Evolutionary conservation across 2,329 filamentous ascomycete species (phyloP).

Genomic region (Colletotrichum scovillei): DNA sequence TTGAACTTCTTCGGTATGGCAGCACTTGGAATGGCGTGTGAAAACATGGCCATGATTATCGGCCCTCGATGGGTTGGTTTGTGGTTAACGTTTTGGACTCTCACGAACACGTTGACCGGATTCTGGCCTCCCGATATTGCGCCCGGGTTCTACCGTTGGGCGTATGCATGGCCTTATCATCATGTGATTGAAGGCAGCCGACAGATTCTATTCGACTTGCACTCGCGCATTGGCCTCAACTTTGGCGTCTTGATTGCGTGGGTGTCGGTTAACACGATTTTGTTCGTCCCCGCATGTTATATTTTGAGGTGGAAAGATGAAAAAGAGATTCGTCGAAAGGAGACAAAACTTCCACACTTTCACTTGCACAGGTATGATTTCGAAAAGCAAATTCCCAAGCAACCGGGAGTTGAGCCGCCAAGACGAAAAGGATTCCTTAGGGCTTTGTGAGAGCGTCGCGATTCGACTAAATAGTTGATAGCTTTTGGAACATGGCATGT

Average conservation of each 20-base stretch:
- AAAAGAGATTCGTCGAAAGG: conserved; percentile 5
- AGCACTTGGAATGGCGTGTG: conserved; percentile 22
- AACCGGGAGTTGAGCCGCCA: conserved; percentile 10
- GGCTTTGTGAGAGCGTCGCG: background rate
- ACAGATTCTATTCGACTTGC: conserved; percentile 22
- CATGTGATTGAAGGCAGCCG: conserved; percentile 24
- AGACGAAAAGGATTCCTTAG: conserved; percentile 17
- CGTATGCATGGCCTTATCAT: conserved; percentile 27
- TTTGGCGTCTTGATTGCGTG: conserved; percentile 16
- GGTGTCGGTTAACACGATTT: conserved; percentile 3
- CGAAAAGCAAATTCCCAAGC: conserved; percentile 20
- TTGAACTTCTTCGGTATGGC: conserved; percentile 28
- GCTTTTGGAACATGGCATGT: too few species aligned
- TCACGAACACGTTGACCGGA: conserved; percentile 20
- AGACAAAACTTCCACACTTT: conserved; percentile 13
- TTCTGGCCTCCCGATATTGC: conserved; percentile 26
- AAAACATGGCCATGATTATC: conserved; percentile 27
- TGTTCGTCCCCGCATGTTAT: conserved; percentile 22
- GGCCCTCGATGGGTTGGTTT: conserved; percentile 23
- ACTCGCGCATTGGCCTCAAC: conserved; percentile 24
- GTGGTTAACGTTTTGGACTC: conserved; percentile 23
- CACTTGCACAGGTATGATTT: conserved; percentile 4
- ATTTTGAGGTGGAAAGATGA: conserved; percentile 25
- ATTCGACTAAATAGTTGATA: too few species aligned
- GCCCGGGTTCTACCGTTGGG: conserved; percentile 23